Evolutionary conservation across 2,329 filamentous ascomycete species (phyloP).

Genomic region (Helminthosporium solani): DNA sequence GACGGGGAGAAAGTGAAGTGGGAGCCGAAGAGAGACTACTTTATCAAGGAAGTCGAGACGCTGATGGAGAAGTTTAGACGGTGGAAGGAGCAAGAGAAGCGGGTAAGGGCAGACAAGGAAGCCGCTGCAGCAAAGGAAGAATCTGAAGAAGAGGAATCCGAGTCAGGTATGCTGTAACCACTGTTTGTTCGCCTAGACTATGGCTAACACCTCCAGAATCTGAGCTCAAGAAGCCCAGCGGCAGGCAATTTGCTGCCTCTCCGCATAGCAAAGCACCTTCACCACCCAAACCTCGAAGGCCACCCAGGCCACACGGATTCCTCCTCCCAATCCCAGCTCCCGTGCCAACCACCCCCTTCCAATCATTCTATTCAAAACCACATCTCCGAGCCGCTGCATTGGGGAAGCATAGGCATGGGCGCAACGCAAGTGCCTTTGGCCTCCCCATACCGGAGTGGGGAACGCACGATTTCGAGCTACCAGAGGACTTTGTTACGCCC

Average conservation of each 20-base stretch:
- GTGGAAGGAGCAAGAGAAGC: conserved; percentile 90
- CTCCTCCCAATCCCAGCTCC: conserved; percentile 25
- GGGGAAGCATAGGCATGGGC: conserved; percentile 67
- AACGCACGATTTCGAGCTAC: conserved; percentile 72
- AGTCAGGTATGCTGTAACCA: conserved; percentile 10
- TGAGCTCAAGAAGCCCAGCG: conserved; percentile 8
- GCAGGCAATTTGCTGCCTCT: background rate
- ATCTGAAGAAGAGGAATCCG: conserved; percentile 41
- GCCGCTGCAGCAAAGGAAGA: conserved; percentile 11
- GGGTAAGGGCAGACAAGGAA: conserved; percentile 70
- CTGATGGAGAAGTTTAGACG: conserved; percentile 84
- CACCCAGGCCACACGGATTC: conserved; percentile 35
- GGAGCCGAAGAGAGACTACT: conserved; percentile 80
- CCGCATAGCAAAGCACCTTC: background rate
- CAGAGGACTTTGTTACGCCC: conserved; percentile 60
- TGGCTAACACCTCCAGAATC: conserved; percentile 33
- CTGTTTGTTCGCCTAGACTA: too few relatives aligned
- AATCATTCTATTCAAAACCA: conserved; percentile 81
- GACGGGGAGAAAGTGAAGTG: conserved; percentile 84
- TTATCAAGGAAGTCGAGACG: conserved; percentile 77
- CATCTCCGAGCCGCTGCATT: conserved; percentile 79
- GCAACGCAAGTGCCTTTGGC: conserved; percentile 78
- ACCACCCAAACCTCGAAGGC: conserved; percentile 28
- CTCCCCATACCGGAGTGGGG: conserved; percentile 72
- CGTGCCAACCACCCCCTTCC: conserved; percentile 63